These are phyloP conservation scores for Lathyrus sativus DNA, from an alignment of 306 rosid genomes.

Conservation along the genomic window DNA sequence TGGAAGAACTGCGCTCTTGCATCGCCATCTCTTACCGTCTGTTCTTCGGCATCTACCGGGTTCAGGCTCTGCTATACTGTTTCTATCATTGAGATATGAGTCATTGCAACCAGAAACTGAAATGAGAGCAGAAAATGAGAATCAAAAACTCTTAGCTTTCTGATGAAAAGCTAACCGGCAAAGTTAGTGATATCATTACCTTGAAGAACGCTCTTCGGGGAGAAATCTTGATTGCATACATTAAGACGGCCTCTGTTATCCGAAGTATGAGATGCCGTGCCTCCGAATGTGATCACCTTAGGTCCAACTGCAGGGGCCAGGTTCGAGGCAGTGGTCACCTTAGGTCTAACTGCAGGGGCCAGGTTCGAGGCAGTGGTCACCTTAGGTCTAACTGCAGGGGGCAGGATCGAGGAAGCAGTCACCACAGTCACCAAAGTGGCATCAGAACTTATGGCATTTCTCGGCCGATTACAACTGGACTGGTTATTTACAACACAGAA, in stretches of 20 bases:
- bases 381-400: conserved; percentile 24
- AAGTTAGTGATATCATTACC: conserved; percentile 39
- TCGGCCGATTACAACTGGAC: conserved; percentile 27
- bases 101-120: conserved; percentile 55
- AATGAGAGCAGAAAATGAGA: conserved; percentile 13
- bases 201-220: conserved; percentile 82
- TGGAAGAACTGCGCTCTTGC: conserved; percentile 62
- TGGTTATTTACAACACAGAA: conserved; percentile 20
- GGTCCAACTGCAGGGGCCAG: conserved; percentile 29
- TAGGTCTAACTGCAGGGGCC: conserved; percentile 28
- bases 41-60: conserved; percentile 79
- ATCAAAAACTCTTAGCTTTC: conserved; percentile 24
- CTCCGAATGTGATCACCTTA: conserved; percentile 1
- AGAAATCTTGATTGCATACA: conserved; percentile 51
- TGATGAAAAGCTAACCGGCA: conserved; percentile 3
- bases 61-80: conserved; percentile 51
- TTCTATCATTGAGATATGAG: conserved; percentile 38
- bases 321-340: background rate
- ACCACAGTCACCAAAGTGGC: background rate
- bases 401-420: conserved; percentile 9
- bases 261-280: background rate
- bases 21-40: conserved; percentile 90
- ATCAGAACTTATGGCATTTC: conserved; percentile 30
- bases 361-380: background rate
- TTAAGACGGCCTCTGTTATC: conserved; percentile 11